These are phyloP conservation scores for Aspergillus texensis DNA, from an alignment of 2,329 filamentous ascomycete species.

Conservation along the genomic window DNA sequence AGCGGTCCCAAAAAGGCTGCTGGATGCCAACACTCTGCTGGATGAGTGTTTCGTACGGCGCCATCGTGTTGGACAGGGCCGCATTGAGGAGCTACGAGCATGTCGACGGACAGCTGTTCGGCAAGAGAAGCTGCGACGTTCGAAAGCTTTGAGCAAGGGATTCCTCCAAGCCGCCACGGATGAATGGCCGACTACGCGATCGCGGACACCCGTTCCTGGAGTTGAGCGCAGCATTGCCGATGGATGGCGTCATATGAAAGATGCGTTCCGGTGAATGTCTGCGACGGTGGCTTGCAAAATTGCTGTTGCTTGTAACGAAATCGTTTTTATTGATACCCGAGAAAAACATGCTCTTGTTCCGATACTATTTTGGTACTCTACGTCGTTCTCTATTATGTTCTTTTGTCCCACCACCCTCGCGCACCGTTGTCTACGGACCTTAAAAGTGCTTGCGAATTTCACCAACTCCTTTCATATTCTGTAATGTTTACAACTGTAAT, in stretches of 20 bases:
- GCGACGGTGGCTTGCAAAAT: background rate
- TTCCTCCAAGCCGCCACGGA: slow-evolving; percentile 36
- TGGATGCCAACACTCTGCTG: slow-evolving; percentile 81
- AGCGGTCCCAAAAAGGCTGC: slow-evolving; percentile 74
- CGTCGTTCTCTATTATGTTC: background rate
- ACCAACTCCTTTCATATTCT: background rate
- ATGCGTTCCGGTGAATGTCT: slow-evolving; percentile 32
- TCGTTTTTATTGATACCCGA: slow-evolving; percentile 21
- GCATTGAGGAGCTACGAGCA: slow-evolving; percentile 74
- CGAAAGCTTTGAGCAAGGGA: slow-evolving; percentile 38
- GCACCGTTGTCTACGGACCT: no score
- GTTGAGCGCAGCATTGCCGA: slow-evolving; percentile 37
- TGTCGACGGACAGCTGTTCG: slow-evolving; percentile 62
- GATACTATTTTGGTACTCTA: background rate
- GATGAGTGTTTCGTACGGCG: slow-evolving; percentile 80
- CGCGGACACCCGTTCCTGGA: slow-evolving; percentile 31
- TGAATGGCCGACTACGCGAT: slow-evolving; percentile 32
- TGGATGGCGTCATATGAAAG: slow-evolving; percentile 39
- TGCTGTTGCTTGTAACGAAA: slow-evolving; percentile 6
- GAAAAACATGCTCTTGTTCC: slow-evolving; percentile 8
- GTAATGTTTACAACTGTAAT: slow-evolving; percentile 5
- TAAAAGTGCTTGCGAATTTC: background rate
- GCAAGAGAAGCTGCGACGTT: slow-evolving; percentile 44
- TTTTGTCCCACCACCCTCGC: background rate
- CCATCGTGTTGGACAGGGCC: slow-evolving; percentile 78